Percentiles rank a stretch among this genome's conserved stretches.
Conservation (phyloP, 352 stramenopile species). For the Phytophthora kernoviae region DNA sequence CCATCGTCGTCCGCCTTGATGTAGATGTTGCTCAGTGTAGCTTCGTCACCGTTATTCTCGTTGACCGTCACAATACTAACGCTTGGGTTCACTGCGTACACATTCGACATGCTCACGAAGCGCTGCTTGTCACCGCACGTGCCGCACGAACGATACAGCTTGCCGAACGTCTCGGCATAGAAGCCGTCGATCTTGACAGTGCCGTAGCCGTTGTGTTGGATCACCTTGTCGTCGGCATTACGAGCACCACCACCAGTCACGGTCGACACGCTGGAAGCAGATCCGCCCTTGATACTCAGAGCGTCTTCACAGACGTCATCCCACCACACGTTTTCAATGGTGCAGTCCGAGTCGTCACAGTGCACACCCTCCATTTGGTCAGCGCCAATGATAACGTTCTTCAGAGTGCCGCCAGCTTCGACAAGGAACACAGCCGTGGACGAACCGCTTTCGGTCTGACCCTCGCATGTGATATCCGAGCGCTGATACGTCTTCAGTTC, state of each 20-base stretch:
- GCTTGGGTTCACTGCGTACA: constrained; percentile 47
- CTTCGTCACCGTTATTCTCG: constrained; percentile 44
- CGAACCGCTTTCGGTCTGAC: constrained; percentile 33
- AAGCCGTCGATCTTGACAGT: constrained; percentile 51
- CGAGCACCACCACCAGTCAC: constrained; percentile 45
- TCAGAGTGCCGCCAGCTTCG: constrained; percentile 45
- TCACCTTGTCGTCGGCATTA: constrained; percentile 54
- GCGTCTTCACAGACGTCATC: constrained; percentile 57
- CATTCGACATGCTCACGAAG: constrained; percentile 47
- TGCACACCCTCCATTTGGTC: constrained; percentile 56
- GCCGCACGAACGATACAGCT: constrained; percentile 51
- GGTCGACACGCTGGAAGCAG: constrained; percentile 30
- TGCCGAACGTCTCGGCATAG: constrained; percentile 49
- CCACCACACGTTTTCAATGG: constrained; percentile 62
- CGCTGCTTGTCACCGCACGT: constrained; percentile 45
- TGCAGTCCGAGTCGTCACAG: constrained; percentile 44
- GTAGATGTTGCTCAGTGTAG: constrained; percentile 16
- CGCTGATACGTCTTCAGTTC: constrained; percentile 64
- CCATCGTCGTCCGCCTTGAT: constrained; percentile 23
- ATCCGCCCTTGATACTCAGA: constrained; percentile 46
- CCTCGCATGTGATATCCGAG: constrained; percentile 46
- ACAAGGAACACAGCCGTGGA: constrained; percentile 41
- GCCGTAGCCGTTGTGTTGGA: constrained; percentile 57
- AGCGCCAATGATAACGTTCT: constrained; percentile 59
- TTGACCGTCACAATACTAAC: constrained; percentile 48